Percentiles rank a stretch among this genome's conserved stretches.
phyloP scores from a whole-genome alignment of 2,329 filamentous ascomycete species.

The Trichoderma citrinoviride region DNA sequence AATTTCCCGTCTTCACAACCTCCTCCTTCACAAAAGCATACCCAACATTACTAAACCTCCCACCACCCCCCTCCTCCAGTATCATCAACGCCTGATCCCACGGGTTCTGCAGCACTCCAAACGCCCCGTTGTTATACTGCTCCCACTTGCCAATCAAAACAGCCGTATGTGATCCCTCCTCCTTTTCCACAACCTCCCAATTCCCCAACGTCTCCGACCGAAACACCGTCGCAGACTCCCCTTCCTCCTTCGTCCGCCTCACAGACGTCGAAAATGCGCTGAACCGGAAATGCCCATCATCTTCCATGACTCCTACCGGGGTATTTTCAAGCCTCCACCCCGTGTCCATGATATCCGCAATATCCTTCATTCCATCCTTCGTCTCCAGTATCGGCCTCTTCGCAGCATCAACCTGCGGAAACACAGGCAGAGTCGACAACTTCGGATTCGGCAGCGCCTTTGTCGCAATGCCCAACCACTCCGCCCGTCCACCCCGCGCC shows the following conservation, averaged over 20 bases:
- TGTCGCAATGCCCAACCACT: slow-evolving; percentile 9
- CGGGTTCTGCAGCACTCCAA: not conserved
- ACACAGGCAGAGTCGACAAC: not conserved
- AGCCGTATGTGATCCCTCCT: not conserved
- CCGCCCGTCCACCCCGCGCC: not conserved
- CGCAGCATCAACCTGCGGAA: not conserved
- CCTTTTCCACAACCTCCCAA: not conserved
- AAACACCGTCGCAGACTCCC: not conserved
- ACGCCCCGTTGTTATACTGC: slow-evolving; percentile 14
- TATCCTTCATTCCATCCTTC: not conserved
- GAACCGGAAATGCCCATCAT: slow-evolving; percentile 6
- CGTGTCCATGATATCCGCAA: not conserved
- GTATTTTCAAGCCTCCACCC: slow-evolving; percentile 10
- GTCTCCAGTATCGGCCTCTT: not conserved
- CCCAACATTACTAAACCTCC: not conserved
- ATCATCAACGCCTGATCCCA: slow-evolving; percentile 6
- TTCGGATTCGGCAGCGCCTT: not conserved
- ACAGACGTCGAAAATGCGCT: not conserved
- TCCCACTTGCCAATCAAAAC: not conserved
- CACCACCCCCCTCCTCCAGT: not conserved
- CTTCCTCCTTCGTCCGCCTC: not conserved
- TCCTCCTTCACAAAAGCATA: slow-evolving; percentile 10
- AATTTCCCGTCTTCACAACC: not conserved
- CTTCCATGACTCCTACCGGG: not conserved
- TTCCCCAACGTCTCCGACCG: not conserved